phyloP scores from a whole-genome alignment of 495 filamentous ascomycete species.

The Podospora didyma region DNA sequence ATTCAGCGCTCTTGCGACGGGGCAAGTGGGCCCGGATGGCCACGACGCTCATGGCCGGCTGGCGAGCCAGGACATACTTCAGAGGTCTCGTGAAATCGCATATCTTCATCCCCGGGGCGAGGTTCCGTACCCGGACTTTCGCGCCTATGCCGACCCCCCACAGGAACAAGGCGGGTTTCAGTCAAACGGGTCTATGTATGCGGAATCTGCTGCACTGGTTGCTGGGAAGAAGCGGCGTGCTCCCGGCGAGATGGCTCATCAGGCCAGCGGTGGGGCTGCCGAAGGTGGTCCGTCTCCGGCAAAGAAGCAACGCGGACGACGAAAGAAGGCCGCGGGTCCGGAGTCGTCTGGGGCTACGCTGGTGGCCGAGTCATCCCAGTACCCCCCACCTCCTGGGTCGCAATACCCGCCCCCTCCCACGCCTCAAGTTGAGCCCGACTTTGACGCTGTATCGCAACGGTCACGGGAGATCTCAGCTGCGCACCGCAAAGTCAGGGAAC shows the following conservation, averaged over 20 bases:
- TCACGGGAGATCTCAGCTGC: slow-evolving; percentile 23
- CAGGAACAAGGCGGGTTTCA: slow-evolving; percentile 4
- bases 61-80: slow-evolving; percentile 5
- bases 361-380: not conserved
- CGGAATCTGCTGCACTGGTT: slow-evolving; percentile 19
- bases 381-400: slow-evolving; percentile 3
- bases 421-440: slow-evolving; percentile 22
- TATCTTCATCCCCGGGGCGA: not conserved
- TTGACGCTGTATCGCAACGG: slow-evolving; percentile 21
- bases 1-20: no score
- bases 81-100: not conserved
- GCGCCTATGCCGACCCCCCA: slow-evolving; percentile 4
- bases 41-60: not conserved
- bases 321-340: slow-evolving; percentile 14
- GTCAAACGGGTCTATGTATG: slow-evolving; percentile 16
- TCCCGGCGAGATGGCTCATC: not conserved
- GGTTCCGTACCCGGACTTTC: not conserved
- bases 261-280: slow-evolving; percentile 1
- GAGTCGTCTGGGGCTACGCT: not conserved
- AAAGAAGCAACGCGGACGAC: slow-evolving; percentile 18
- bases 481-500: slow-evolving; percentile 20
- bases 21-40: not conserved
- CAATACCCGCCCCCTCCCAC: slow-evolving; percentile 20
- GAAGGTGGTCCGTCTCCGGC: not conserved
- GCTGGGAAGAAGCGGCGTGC: slow-evolving; percentile 15